These are phyloP conservation scores for Sporisorium sorghi DNA, from an alignment of 1,284 basidiomycete genomes.

Conservation along the genomic window DNA sequence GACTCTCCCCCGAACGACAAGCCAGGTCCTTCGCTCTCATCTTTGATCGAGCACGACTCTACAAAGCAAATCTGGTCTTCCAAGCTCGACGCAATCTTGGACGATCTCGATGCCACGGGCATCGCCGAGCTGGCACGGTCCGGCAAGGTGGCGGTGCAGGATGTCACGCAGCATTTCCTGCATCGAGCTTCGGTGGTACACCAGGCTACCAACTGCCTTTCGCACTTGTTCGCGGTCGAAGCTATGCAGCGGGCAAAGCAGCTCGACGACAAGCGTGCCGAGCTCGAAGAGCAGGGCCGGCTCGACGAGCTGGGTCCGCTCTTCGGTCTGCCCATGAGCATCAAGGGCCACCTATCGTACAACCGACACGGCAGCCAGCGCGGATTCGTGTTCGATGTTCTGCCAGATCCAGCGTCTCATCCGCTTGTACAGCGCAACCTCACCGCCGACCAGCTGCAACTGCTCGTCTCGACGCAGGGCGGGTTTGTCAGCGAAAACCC, in stretches of 20 bases:
- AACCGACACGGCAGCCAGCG: constrained; percentile 45
- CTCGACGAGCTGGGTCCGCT: constrained; percentile 34
- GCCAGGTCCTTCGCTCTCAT: constrained; percentile 27
- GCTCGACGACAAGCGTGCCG: constrained; percentile 30
- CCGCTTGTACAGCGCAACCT: constrained; percentile 27
- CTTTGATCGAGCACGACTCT: constrained; percentile 14
- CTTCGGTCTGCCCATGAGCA: constrained; percentile 53
- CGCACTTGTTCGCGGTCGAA: constrained; percentile 36
- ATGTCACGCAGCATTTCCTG: constrained; percentile 31
- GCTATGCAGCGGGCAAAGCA: constrained; percentile 22
- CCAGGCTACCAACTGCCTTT: constrained; percentile 52
- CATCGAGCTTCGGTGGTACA: constrained; percentile 40
- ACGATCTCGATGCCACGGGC: constrained; percentile 31
- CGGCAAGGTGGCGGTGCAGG: constrained; percentile 22
- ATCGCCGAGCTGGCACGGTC: constrained; percentile 25
- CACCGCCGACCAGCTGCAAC: constrained; percentile 14
- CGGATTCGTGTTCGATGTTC: constrained; percentile 55
- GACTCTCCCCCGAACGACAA: constrained; percentile 11
- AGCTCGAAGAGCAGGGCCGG: constrained; percentile 9
- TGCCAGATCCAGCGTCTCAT: constrained; percentile 27
- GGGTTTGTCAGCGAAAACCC: constrained; percentile 27
- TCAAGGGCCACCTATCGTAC: constrained; percentile 51
- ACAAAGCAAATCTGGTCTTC: constrained; percentile 23
- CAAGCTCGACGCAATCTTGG: constrained; percentile 11
- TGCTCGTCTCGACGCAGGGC: constrained; percentile 28